A percentile compares a stretch with the other conserved stretches of the same genome.
phyloP scores from a whole-genome alignment of 495 filamentous ascomycete species.

The Antarctomyces pellizariae region DNA sequence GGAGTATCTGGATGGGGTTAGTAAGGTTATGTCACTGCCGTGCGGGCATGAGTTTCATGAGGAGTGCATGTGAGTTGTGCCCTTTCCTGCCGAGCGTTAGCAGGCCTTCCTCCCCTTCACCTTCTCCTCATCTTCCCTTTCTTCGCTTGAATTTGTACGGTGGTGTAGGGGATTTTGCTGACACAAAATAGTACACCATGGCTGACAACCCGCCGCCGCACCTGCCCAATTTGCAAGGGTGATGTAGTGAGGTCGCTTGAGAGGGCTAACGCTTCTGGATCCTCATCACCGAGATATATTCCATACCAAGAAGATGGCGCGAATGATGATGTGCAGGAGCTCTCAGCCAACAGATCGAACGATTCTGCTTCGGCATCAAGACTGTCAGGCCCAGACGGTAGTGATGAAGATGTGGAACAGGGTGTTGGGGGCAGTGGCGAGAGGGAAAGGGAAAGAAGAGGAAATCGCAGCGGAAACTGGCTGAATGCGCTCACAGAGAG shows the following conservation, averaged over 20 bases:
- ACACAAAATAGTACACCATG: constrained; percentile 61
- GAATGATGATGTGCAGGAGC: constrained; percentile 22
- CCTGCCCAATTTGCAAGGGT: constrained; percentile 93
- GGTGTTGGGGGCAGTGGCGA: too few relatives aligned
- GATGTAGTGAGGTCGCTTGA: constrained; percentile 58
- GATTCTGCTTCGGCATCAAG: constrained; percentile 25
- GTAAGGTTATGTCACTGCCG: constrained; percentile 89
- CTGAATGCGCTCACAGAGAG: too few relatives aligned
- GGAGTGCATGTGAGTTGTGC: constrained; percentile 80
- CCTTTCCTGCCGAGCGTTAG: too few relatives aligned
- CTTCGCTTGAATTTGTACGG: neutral
- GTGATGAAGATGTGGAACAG: constrained; percentile 1
- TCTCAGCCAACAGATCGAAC: constrained; percentile 17
- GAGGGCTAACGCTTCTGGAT: constrained; percentile 23
- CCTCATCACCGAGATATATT: constrained; percentile 20
- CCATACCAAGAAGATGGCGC: constrained; percentile 26
- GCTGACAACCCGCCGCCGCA: constrained; percentile 81
- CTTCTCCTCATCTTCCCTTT: constrained; percentile 10
- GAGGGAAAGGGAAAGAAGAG: too few relatives aligned
- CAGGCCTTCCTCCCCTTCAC: neutral
- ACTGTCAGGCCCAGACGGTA: neutral
- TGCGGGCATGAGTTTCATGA: constrained; percentile 97
- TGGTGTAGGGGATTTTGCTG: constrained; percentile 5
- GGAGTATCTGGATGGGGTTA: constrained; percentile 89
- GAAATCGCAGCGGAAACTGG: too few relatives aligned